Conservation (phyloP, 2,329 filamentous ascomycete species). For the Rutstroemia sp. region DNA sequence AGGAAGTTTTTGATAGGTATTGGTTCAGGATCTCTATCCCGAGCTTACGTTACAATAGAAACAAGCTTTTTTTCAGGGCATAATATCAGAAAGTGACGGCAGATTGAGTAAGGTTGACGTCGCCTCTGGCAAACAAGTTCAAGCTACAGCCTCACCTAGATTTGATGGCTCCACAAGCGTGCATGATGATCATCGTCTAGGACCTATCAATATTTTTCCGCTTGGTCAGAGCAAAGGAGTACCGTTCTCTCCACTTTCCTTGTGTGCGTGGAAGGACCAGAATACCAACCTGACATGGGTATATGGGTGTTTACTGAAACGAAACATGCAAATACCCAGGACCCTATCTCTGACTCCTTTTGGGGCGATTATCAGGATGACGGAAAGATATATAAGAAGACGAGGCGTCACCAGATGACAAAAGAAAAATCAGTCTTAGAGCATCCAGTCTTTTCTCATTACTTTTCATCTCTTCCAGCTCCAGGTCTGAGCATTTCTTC, state of each 20-base stretch:
- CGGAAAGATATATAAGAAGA: slow-evolving; percentile 1
- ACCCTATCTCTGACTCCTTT: neutral
- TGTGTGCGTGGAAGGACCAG: neutral
- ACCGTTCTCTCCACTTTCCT: neutral
- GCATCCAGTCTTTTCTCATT: slow-evolving; percentile 5
- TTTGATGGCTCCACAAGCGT: neutral
- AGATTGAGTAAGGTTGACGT: neutral
- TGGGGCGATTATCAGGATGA: neutral
- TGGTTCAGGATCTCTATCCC: neutral
- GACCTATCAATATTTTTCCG: neutral
- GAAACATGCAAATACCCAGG: neutral
- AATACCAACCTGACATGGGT: neutral
- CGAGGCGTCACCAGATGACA: neutral
- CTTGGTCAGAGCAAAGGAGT: neutral
- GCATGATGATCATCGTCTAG: neutral
- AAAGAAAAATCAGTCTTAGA: slow-evolving; percentile 1
- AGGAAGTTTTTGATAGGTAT: neutral
- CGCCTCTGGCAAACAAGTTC: neutral
- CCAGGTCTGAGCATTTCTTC: slow-evolving; percentile 6
- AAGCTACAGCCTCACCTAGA: neutral
- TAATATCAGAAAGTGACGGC: neutral
- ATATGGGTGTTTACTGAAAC: neutral
- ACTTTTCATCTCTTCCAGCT: neutral
- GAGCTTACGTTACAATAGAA: neutral
- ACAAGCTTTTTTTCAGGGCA: neutral